These are phyloP conservation scores for Neonectria punicea DNA, from an alignment of 2,329 filamentous ascomycete genomes.

Conservation along the genomic window DNA sequence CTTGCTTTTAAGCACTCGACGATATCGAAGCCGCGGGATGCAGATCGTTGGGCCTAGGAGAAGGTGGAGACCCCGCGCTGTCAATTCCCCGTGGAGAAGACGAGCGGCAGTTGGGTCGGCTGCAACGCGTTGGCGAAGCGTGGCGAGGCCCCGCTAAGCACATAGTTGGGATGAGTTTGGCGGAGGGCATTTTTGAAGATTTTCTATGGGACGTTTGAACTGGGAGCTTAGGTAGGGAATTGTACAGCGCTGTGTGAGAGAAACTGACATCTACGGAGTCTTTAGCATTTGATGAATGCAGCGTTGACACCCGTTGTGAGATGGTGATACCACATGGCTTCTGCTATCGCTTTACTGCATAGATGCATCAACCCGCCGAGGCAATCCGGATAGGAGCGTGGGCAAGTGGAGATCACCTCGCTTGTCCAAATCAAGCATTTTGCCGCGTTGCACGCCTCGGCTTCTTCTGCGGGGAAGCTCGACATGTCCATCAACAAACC, in stretches of 20 bases:
- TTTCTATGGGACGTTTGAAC: neutral
- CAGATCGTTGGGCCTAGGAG: conserved; percentile 7
- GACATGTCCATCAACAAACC: neutral
- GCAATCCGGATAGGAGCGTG: too few species aligned
- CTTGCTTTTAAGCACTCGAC: conserved; percentile 3
- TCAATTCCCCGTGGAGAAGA: conserved; percentile 17
- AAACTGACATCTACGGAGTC: neutral
- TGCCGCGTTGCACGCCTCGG: neutral
- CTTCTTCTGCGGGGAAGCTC: conserved; percentile 3
- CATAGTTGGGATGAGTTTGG: neutral
- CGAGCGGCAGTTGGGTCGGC: conserved; percentile 24
- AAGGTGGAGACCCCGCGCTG: conserved; percentile 21
- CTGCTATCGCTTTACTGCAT: too few species aligned
- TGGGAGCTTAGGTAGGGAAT: too few species aligned
- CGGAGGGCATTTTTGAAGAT: neutral
- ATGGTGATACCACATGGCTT: neutral
- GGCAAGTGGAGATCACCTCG: too few species aligned
- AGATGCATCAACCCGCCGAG: too few species aligned
- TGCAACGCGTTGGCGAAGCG: neutral
- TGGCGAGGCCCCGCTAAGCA: neutral
- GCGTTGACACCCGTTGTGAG: neutral
- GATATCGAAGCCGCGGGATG: conserved; percentile 20
- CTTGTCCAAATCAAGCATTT: neutral
- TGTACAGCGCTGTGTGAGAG: too few species aligned
- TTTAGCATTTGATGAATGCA: neutral